Evolutionary conservation across 2,329 filamentous ascomycete species (phyloP).

Genomic region (Trichoderma cornu-damae): DNA sequence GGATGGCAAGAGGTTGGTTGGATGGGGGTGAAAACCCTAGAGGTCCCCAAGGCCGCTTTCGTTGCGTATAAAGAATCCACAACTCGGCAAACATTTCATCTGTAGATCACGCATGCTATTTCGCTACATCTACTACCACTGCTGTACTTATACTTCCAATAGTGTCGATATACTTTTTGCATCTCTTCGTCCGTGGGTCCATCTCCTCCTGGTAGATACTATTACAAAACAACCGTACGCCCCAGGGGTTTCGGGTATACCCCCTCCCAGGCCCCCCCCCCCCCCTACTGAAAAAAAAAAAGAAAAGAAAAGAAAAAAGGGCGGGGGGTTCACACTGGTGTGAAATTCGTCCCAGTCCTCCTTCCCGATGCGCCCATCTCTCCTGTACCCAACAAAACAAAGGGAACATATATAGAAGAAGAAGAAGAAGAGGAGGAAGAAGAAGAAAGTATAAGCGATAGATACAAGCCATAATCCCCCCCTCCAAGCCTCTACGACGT

Average conservation of each 20-base stretch:
- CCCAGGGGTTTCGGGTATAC: constrained; percentile 17
- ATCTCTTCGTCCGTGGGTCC: neutral
- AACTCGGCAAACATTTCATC: neutral
- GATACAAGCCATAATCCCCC: constrained; percentile 26
- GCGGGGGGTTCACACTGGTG: constrained; percentile 25
- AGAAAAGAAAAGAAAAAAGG: constrained; percentile 23
- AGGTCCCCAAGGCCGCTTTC: too few species aligned
- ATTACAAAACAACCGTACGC: constrained; percentile 21
- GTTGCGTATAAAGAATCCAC: neutral
- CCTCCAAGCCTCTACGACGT: constrained; percentile 15
- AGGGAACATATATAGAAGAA: constrained; percentile 21
- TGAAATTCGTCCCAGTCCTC: constrained; percentile 22
- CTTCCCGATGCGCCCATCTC: constrained; percentile 24
- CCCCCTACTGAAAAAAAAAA: too few species aligned
- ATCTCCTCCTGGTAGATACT: constrained; percentile 16
- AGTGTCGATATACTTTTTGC: constrained; percentile 13
- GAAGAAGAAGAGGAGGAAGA: too few species aligned
- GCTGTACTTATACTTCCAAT: constrained; percentile 4
- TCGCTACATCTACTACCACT: constrained; percentile 15
- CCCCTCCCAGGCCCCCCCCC: constrained; percentile 23
- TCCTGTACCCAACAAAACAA: constrained; percentile 27
- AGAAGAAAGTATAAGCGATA: constrained; percentile 25
- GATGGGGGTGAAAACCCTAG: too few species aligned
- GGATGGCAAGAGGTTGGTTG: too few species aligned
- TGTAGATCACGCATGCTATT: constrained; percentile 19